These are phyloP conservation scores for Phytophthora aleatoria DNA, from an alignment of 352 stramenopile species.

Conservation along the genomic window DNA sequence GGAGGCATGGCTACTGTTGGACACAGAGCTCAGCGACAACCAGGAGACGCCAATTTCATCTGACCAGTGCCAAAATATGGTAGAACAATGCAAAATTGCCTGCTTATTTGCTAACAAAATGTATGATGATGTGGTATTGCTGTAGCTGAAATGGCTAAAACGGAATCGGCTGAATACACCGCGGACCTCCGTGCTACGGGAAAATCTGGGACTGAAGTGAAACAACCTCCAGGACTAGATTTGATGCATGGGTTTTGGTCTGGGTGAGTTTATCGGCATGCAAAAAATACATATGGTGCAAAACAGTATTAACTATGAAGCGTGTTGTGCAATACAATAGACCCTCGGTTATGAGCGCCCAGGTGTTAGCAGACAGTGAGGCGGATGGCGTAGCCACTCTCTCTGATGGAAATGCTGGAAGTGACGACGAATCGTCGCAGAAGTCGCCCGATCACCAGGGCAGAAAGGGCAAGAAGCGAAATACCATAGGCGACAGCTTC, in stretches of 20 bases:
- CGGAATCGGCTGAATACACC: neutral
- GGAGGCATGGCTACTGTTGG: constrained; percentile 7
- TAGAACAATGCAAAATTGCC: neutral
- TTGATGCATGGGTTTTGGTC: constrained; percentile 9
- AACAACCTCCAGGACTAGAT: constrained; percentile 6
- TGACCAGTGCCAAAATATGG: constrained; percentile 13
- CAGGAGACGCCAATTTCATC: constrained; percentile 3
- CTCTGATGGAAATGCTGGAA: neutral
- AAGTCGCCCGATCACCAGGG: neutral
- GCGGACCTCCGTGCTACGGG: constrained; percentile 5
- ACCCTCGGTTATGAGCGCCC: neutral
- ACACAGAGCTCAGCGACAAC: constrained; percentile 7
- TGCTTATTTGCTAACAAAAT: neutral
- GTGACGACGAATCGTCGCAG: neutral
- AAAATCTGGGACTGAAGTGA: constrained; percentile 3
- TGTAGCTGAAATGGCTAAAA: constrained; percentile 11
- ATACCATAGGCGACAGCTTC: constrained; percentile 8
- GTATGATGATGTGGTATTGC: neutral
- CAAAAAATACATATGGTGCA: no score
- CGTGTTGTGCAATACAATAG: neutral
- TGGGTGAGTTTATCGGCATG: neutral
- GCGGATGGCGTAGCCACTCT: neutral
- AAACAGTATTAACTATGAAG: neutral
- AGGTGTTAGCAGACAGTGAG: constrained; percentile 7
- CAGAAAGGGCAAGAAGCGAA: neutral